A percentile compares a stretch with the other conserved stretches of the same genome.
phyloP scores from a whole-genome alignment of 2,329 filamentous ascomycete genomes.

The Ophiostoma sp. region DNA sequence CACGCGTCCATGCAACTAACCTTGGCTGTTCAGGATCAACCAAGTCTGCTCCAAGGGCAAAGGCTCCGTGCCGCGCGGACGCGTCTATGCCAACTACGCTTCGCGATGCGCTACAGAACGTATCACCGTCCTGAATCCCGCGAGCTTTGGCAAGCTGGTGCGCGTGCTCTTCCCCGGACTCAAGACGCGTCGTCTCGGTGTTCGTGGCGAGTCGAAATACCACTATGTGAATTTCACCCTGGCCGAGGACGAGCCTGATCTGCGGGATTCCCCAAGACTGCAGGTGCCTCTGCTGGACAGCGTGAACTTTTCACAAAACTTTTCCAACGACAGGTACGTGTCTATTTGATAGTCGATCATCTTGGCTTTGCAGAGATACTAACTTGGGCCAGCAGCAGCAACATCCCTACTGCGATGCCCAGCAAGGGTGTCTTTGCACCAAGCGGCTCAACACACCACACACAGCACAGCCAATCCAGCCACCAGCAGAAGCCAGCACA shows the following conservation, averaged over 20 bases:
- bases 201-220: constrained; percentile 96
- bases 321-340: constrained; percentile 39
- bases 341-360: no score
- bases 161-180: constrained; percentile 93
- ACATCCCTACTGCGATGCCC: constrained; percentile 2
- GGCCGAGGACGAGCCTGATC: constrained; percentile 50
- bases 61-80: constrained; percentile 81
- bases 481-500: constrained; percentile 19
- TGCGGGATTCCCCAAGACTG: constrained; percentile 42
- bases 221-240: constrained; percentile 74
- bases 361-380: not conserved
- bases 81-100: constrained; percentile 94
- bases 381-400: constrained; percentile 4
- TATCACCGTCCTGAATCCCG: constrained; percentile 91
- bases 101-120: constrained; percentile 86
- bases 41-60: constrained; percentile 67
- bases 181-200: constrained; percentile 84
- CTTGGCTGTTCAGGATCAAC: constrained; percentile 55
- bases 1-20: constrained; percentile 20
- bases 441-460: not conserved
- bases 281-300: constrained; percentile 47
- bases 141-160: constrained; percentile 95
- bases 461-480: not conserved
- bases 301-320: constrained; percentile 43
- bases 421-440: constrained; percentile 20